Percentiles rank a stretch among this genome's conserved stretches.
Evolutionary conservation across 345 rosid genomes (phyloP).

Genomic region (Eucalyptus grandis): DNA sequence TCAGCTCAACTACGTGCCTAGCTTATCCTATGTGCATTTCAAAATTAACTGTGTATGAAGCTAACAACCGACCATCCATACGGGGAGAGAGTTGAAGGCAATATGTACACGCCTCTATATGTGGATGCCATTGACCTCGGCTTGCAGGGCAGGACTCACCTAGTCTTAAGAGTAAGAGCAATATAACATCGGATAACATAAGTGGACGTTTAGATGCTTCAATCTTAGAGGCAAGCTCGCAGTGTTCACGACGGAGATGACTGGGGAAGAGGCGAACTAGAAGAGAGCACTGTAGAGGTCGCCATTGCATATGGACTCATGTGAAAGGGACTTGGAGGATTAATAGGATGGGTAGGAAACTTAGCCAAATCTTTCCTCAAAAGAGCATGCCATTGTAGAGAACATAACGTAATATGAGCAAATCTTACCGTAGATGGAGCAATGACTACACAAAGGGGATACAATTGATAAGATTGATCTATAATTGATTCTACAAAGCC

Average conservation of each 20-base stretch:
- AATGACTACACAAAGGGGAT: neutral
- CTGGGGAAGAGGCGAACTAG: neutral
- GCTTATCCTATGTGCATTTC: neutral
- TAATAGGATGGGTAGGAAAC: neutral
- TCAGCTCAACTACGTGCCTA: neutral
- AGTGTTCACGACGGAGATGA: neutral
- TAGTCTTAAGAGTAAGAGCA: neutral
- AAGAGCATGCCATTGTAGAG: neutral
- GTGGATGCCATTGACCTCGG: neutral
- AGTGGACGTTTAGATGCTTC: neutral
- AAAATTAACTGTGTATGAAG: neutral
- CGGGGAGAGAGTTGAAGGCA: neutral
- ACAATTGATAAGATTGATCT: neutral
- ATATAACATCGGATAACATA: neutral
- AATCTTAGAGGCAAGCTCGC: neutral
- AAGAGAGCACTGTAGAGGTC: neutral
- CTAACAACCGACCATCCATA: neutral
- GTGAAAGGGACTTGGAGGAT: neutral
- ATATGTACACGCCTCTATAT: neutral
- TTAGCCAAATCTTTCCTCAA: neutral
- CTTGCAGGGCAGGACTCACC: neutral
- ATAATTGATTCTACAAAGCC: neutral
- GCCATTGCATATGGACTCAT: neutral
- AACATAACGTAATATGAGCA: neutral
- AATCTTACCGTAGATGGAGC: neutral